Base-by-base conservation (phyloP, 208 protist genomes). In the Entamoeba moshkovskii region DNA sequence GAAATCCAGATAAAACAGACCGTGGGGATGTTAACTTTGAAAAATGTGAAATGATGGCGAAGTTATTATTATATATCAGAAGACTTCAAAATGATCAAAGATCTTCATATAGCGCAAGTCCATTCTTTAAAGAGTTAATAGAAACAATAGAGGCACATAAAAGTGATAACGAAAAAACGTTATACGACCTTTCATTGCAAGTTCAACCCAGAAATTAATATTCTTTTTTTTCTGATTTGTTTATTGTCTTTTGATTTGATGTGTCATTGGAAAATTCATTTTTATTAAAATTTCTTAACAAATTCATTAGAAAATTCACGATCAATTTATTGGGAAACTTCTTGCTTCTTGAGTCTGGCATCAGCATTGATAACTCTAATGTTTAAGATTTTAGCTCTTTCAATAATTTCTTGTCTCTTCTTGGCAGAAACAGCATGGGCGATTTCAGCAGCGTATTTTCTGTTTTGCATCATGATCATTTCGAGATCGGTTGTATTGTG, bases 401-500 rank as follows among this genome's bases (percentile, higher is more conserved):
- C 97, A 92, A 99, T 96, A 95, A 99, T 99, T 45, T 97, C 97
- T 97, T 98, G 98, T 95, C 98, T 97, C 93, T 96, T 97, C 95
- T 97, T 97, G 91, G 98, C 98, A 48, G 98, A 98, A 59, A 99
- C 97, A 93, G 97, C 98, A 97, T 97, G 96, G 92, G 97, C 97
- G 96, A 99, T 99, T 94, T 99, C 98, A 93, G 98, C 98, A 93
- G 98, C 97, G 97, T 99, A 99, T 96, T 98, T 99, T 95, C 98
- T 97, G 98, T 99, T 99, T 96, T 99, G 98, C 98, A 99, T 99
- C 46, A 99, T 96, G 45, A 99, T 98, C 96, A 99, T 97, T 96
- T 99, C 98, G 85, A 99, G 97, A 94, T 99, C 99, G 95, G 98
- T 96, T 66, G 52, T 97, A 94, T 98, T 98, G 96, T 96, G 96